These are phyloP conservation scores for Entoloma clypeatum DNA, from an alignment of 1,284 basidiomycete genomes.

Conservation along the genomic window DNA sequence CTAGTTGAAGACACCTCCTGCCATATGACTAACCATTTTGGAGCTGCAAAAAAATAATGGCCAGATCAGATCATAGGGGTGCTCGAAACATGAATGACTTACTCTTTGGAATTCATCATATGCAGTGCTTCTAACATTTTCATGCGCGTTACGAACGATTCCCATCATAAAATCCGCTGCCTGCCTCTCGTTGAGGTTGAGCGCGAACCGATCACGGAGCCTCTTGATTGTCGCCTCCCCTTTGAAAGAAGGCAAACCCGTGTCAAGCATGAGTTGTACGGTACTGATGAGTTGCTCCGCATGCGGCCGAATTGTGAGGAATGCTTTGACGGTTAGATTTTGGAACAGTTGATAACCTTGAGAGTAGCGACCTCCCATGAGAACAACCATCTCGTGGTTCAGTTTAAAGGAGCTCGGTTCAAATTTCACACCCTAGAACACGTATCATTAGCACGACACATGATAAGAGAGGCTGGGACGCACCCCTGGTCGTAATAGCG, in stretches of 20 bases:
- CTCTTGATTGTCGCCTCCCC: slow-evolving; percentile 89
- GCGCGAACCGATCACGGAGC: slow-evolving; percentile 83
- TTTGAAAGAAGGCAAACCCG: slow-evolving; percentile 94
- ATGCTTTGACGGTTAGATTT: slow-evolving; percentile 93
- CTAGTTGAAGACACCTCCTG: not conserved
- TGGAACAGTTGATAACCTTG: slow-evolving; percentile 95
- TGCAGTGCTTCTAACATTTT: slow-evolving; percentile 87
- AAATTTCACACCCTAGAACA: slow-evolving; percentile 85
- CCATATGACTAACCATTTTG: slow-evolving; percentile 36
- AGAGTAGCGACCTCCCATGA: slow-evolving; percentile 94
- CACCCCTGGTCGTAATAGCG: slow-evolving; percentile 62
- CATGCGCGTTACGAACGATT: slow-evolving; percentile 88
- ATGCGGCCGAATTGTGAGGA: slow-evolving; percentile 91
- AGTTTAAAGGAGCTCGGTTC: slow-evolving; percentile 98
- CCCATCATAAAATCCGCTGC: slow-evolving; percentile 93
- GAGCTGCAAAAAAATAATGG: slow-evolving; percentile 24
- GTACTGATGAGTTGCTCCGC: slow-evolving; percentile 87
- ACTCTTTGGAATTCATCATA: slow-evolving; percentile 93
- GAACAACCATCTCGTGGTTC: slow-evolving; percentile 94
- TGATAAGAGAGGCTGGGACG: slow-evolving; percentile 22
- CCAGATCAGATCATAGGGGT: not conserved
- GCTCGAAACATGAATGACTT: slow-evolving; percentile 28
- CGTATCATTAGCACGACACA: slow-evolving; percentile 10
- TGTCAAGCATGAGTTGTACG: slow-evolving; percentile 92
- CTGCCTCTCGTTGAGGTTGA: slow-evolving; percentile 81